Base-by-base conservation (phyloP, 805 yeast genomes). In the Wickerhamomyces alni region DNA sequence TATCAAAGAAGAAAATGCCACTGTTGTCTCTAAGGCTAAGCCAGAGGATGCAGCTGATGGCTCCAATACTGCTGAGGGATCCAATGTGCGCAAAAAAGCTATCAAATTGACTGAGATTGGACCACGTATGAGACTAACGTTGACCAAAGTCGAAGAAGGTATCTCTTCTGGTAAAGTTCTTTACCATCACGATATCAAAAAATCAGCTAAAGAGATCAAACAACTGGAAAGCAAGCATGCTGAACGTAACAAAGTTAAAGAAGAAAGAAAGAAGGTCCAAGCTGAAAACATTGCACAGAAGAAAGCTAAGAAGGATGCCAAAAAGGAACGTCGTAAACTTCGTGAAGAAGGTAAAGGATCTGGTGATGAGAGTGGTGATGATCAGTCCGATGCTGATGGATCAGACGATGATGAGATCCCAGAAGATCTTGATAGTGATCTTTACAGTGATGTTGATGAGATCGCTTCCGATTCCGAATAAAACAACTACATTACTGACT, bases 21-120 rank as follows among this genome's bases (percentile, higher is more conserved):
- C 46, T 30, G 42, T 48, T 41, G 52, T 43, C 11, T 46, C 40
- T 22, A 54, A 43, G 41, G 55, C 44, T 27, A 33, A 50, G 10
- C 52, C 46, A 6, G 43, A 48, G 15, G 51, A 43, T 17, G 43
- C 41, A 3, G 43, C 48, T 16, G 54, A 52, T 15, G 53, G 46
- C 4, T 41, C 48, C 16, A 52, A 43, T 17, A 43, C 40, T 3
- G 43, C 48, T 16, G 54, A 53, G 28, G 44, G 43, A 5, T 47
- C 47, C 12, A 55, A 53, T 29, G 50, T 51, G 18, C 68, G 65
- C 39, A 88, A 87, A 62, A 77, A 85, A 54, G 98, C 99, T 1
- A 86, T 93, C 51, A 89, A 87, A 59, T 69, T 93, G 37, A 86
- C 91, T 1, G 99, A 93, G 61, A 67, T 91, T 36, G 99, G 99